Conservation (phyloP, 352 stramenopile genomes). For the Pilasporangium apinafurcum region DNA sequence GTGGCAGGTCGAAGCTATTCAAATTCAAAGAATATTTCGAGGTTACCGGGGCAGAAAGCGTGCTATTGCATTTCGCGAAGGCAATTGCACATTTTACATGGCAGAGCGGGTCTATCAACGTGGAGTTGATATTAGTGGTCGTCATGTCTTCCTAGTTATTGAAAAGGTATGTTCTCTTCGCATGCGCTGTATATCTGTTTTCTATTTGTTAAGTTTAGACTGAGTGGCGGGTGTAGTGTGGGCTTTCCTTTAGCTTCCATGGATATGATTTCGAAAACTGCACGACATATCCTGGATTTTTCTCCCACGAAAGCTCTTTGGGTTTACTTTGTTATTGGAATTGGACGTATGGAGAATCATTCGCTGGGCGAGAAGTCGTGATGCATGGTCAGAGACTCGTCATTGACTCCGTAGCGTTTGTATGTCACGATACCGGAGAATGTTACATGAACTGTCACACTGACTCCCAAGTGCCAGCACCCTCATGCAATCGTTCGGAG, state of each 20-base stretch:
- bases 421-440: conserved; percentile 29
- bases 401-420: conserved; percentile 25
- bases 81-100: conserved; percentile 69
- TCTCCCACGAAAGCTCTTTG: conserved; percentile 40
- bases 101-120: conserved; percentile 56
- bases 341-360: conserved; percentile 37
- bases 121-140: conserved; percentile 36
- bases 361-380: conserved; percentile 33
- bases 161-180: conserved; percentile 56
- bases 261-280: conserved; percentile 47
- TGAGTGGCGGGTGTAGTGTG: too few relatives aligned
- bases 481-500: neutral
- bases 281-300: conserved; percentile 42
- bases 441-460: conserved; percentile 24
- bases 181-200: neutral
- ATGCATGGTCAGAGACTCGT: conserved; percentile 20
- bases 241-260: conserved; percentile 55
- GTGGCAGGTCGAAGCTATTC: conserved; percentile 20
- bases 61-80: conserved; percentile 52
- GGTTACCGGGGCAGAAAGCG: conserved; percentile 43
- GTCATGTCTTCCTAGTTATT: conserved; percentile 43
- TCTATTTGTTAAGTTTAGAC: too few relatives aligned
- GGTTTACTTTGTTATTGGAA: conserved; percentile 49
- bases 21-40: conserved; percentile 52
- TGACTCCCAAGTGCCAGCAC: neutral